Conservation (phyloP, 768 basidiomycete genomes). For the Lepiota subincarnata region DNA sequence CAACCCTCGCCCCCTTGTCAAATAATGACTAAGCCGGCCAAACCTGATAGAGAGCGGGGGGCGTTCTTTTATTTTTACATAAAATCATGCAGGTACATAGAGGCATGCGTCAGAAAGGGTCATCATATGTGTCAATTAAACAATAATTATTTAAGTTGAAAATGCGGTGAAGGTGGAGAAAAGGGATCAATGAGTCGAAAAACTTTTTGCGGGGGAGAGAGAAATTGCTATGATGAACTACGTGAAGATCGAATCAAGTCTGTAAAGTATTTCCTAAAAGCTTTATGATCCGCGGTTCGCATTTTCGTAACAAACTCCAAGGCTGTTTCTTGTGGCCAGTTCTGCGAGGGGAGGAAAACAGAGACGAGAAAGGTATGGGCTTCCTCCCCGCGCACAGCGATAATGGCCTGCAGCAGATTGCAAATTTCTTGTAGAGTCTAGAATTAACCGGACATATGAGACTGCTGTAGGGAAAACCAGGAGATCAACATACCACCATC, state of each 20-base stretch:
- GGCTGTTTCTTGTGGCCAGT: slow-evolving; percentile 77
- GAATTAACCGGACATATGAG: slow-evolving; percentile 1
- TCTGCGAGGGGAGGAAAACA: slow-evolving; percentile 83
- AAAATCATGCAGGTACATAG: not conserved
- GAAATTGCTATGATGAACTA: slow-evolving; percentile 45
- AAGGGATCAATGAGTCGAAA: slow-evolving; percentile 7
- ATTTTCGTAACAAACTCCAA: slow-evolving; percentile 75
- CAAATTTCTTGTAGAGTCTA: slow-evolving; percentile 91
- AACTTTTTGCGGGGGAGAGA: slow-evolving; percentile 14
- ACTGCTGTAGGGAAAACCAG: not conserved
- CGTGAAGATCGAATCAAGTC: slow-evolving; percentile 78
- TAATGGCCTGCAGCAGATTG: slow-evolving; percentile 74
- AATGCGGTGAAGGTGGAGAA: slow-evolving; percentile 5
- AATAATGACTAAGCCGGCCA: not conserved
- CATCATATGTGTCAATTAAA: not conserved
- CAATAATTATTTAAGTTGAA: slow-evolving; percentile 5
- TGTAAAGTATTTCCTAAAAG: slow-evolving; percentile 82
- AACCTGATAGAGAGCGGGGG: not conserved
- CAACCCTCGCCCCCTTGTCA: not conserved
- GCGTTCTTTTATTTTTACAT: not conserved
- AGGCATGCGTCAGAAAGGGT: not conserved
- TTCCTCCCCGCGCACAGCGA: slow-evolving; percentile 75
- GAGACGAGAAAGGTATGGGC: slow-evolving; percentile 75
- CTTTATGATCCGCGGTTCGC: slow-evolving; percentile 67
- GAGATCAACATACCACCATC: slow-evolving; percentile 57